phyloP scores from a whole-genome alignment of 2,329 filamentous ascomycete genomes.

The Xylaria polymorpha region DNA sequence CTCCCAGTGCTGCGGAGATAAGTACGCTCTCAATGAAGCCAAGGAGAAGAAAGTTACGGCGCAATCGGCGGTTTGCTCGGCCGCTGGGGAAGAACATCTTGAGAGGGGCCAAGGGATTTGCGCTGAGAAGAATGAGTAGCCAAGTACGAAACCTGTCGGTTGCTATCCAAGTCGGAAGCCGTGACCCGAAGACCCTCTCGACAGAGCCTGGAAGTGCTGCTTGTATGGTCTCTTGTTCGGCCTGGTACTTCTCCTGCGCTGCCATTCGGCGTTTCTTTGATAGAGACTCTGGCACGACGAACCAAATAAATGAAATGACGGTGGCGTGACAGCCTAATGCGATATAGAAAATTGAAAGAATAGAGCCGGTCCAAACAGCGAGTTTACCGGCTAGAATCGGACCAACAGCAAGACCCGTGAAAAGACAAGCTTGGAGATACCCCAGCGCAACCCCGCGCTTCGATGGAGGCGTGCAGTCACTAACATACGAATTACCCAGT shows the following conservation, averaged over 20 bases:
- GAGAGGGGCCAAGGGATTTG: conserved; percentile 81
- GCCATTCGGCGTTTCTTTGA: conserved; percentile 75
- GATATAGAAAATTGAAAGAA: conserved; percentile 87
- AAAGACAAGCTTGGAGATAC: conserved; percentile 89
- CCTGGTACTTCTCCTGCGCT: conserved; percentile 75
- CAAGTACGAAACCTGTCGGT: conserved; percentile 44
- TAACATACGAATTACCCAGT: conserved; percentile 85
- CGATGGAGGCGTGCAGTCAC: conserved; percentile 86
- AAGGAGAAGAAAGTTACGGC: conserved; percentile 84
- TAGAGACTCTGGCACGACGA: conserved; percentile 86
- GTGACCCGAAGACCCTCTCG: conserved; percentile 38
- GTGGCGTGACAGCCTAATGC: conserved; percentile 76
- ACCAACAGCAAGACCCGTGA: conserved; percentile 87
- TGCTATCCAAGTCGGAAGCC: conserved; percentile 39
- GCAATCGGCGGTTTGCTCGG: conserved; percentile 69
- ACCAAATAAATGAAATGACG: conserved; percentile 77
- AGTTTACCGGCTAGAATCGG: conserved; percentile 84
- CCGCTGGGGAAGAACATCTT: conserved; percentile 81
- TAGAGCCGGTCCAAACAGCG: conserved; percentile 77
- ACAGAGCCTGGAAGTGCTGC: conserved; percentile 40
- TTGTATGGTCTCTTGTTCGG: conserved; percentile 54
- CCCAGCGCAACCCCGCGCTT: conserved; percentile 86
- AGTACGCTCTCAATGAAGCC: conserved; percentile 84
- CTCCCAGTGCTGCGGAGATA: conserved; percentile 84
- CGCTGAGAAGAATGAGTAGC: conserved; percentile 55